A percentile compares a stretch with the other conserved stretches of the same genome.
Conservation (phyloP, 768 basidiomycete species). For the Mycena leptocephala region DNA sequence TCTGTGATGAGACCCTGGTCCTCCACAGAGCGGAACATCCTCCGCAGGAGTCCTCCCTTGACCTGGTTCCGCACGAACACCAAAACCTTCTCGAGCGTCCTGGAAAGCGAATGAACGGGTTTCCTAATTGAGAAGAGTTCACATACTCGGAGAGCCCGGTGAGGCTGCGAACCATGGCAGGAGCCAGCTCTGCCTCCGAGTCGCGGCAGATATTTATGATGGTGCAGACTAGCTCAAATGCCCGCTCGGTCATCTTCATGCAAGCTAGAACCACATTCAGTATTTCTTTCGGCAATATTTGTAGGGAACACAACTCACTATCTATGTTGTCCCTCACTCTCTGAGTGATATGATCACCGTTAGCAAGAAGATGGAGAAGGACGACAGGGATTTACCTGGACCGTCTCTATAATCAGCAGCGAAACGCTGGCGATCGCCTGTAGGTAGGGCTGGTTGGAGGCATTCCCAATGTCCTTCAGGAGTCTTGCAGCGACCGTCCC, state of each 20-base stretch:
- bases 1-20: conserved; percentile 23
- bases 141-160: conserved; percentile 22
- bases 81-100: conserved; percentile 26
- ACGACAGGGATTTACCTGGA: neutral
- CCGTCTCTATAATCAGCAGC: conserved; percentile 17
- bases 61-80: conserved; percentile 22
- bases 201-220: conserved; percentile 28
- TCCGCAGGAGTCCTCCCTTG: conserved; percentile 8
- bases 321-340: conserved; percentile 12
- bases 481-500: conserved; percentile 8
- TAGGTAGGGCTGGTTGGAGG: conserved; percentile 20
- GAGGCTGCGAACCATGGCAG: conserved; percentile 24
- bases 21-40: conserved; percentile 25
- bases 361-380: neutral
- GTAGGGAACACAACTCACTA: neutral
- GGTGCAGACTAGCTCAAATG: conserved; percentile 23
- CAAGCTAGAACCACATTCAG: neutral
- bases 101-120: neutral
- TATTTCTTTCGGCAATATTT: neutral
- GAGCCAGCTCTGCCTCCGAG: conserved; percentile 16
- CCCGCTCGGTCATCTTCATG: conserved; percentile 14
- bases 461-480: conserved; percentile 19
- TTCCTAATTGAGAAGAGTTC: neutral
- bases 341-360: neutral
- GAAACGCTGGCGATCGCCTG: conserved; percentile 22